Conservation (phyloP, 2,329 filamentous ascomycete genomes). For the Balansia obtecta region DNA sequence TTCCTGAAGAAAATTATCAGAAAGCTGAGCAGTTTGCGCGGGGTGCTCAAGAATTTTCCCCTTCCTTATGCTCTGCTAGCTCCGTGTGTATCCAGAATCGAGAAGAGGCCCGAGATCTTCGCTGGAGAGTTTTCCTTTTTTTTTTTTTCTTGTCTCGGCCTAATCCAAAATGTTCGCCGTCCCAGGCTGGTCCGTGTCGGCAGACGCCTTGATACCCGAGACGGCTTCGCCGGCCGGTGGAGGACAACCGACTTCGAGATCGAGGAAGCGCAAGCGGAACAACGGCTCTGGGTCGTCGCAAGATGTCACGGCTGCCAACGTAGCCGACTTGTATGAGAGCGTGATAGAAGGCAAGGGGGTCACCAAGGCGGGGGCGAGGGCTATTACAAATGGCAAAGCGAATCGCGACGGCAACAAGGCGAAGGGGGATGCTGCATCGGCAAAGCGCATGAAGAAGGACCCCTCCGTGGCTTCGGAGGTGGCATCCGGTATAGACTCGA, state of each 20-base stretch:
- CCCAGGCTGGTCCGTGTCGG: conserved; percentile 78
- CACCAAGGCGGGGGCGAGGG: conserved; percentile 18
- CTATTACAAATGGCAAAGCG: conserved; percentile 9
- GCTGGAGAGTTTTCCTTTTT: background rate
- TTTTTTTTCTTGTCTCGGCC: background rate
- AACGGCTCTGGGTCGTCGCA: conserved; percentile 12
- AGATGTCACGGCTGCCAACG: conserved; percentile 54
- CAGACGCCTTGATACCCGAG: conserved; percentile 60
- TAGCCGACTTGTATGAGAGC: conserved; percentile 66
- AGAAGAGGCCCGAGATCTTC: too few relatives aligned
- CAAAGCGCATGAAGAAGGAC: conserved; percentile 5
- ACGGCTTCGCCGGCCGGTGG: conserved; percentile 23
- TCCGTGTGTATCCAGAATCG: too few relatives aligned
- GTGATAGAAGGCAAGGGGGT: conserved; percentile 55
- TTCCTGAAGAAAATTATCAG: background rate
- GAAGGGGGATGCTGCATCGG: background rate
- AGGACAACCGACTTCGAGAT: conserved; percentile 28
- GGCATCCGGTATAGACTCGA: background rate
- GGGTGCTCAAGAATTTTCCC: too few relatives aligned
- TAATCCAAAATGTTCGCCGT: conserved; percentile 67
- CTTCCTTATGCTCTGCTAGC: background rate
- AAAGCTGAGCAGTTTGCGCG: background rate
- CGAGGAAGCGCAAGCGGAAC: conserved; percentile 45
- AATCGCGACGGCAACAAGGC: conserved; percentile 9
- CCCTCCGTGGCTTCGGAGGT: background rate